phyloP scores from a whole-genome alignment of 352 stramenopile genomes.

The Aphanomyces cochlioides region DNA sequence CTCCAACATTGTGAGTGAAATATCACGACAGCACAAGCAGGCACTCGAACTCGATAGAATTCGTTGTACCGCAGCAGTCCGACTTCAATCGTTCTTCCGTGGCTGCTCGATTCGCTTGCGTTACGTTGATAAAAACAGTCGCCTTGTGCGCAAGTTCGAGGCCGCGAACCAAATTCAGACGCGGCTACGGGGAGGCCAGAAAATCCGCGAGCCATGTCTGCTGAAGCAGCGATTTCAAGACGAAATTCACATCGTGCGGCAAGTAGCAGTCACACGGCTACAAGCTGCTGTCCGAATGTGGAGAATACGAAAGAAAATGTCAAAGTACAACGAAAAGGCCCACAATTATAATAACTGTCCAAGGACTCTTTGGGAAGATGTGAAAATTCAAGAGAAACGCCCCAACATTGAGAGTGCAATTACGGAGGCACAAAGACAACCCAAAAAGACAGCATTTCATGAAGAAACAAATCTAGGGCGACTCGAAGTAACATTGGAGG shows the following conservation, averaged over 20 bases:
- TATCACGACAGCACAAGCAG: background rate
- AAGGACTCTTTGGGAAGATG: no score
- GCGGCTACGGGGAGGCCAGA: background rate
- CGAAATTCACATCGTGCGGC: conserved; percentile 26
- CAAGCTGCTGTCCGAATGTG: conserved; percentile 24
- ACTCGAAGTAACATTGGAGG: no score
- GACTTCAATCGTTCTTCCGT: background rate
- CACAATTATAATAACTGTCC: no score
- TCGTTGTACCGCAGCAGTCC: background rate
- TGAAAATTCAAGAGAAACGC: no score
- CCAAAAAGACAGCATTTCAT: no score
- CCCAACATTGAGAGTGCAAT: no score
- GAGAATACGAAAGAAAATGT: background rate
- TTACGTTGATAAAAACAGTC: background rate
- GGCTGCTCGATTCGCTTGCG: background rate
- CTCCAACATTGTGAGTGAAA: background rate
- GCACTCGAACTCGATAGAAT: background rate
- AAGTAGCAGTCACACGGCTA: conserved; percentile 28
- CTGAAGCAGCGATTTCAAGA: background rate
- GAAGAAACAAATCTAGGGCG: no score
- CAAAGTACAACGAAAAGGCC: no score
- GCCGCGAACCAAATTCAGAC: background rate
- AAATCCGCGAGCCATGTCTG: conserved; percentile 21
- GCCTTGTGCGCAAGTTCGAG: background rate
- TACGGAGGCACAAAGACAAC: no score